phyloP scores from a whole-genome alignment of 2,329 filamentous ascomycete genomes.

The Nannizzia gypsea region DNA sequence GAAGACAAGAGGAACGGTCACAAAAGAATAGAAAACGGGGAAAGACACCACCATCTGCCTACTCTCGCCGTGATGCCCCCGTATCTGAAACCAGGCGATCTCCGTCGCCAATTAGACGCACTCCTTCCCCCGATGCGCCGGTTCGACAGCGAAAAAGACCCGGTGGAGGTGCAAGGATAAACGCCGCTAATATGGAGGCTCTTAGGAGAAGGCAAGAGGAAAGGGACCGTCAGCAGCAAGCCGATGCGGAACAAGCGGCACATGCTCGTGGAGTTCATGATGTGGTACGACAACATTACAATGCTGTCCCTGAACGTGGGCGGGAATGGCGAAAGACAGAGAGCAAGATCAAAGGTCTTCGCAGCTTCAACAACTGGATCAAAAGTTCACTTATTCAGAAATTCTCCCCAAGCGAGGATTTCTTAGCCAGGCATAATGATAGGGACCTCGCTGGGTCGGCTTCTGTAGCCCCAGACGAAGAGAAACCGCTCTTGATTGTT shows the following conservation, averaged over 20 bases:
- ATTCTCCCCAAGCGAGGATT: slow-evolving; percentile 72
- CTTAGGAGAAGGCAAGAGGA: slow-evolving; percentile 34
- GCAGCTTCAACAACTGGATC: slow-evolving; percentile 97
- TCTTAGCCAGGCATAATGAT: slow-evolving; percentile 42
- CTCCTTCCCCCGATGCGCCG: slow-evolving; percentile 31
- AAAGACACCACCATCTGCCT: slow-evolving; percentile 29
- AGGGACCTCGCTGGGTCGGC: slow-evolving; percentile 34
- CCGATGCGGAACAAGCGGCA: slow-evolving; percentile 26
- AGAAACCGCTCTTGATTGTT: slow-evolving; percentile 62
- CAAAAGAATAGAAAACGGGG: slow-evolving; percentile 28
- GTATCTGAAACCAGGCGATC: slow-evolving; percentile 23
- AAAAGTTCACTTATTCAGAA: slow-evolving; percentile 97
- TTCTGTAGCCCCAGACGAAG: slow-evolving; percentile 18
- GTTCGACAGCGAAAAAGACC: slow-evolving; percentile 36
- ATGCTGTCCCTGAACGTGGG: slow-evolving; percentile 83
- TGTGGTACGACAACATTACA: slow-evolving; percentile 88
- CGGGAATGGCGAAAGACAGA: slow-evolving; percentile 91
- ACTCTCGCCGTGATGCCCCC: slow-evolving; percentile 29
- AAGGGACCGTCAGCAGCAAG: slow-evolving; percentile 31
- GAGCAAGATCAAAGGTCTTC: slow-evolving; percentile 85
- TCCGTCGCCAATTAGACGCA: slow-evolving; percentile 30
- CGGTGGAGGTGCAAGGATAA: slow-evolving; percentile 35
- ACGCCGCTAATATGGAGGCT: slow-evolving; percentile 27
- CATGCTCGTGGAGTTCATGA: slow-evolving; percentile 57
- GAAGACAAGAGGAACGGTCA: slow-evolving; percentile 29